Conservation (phyloP, 163 green algal genomes). For the Botryococcus braunii region DNA sequence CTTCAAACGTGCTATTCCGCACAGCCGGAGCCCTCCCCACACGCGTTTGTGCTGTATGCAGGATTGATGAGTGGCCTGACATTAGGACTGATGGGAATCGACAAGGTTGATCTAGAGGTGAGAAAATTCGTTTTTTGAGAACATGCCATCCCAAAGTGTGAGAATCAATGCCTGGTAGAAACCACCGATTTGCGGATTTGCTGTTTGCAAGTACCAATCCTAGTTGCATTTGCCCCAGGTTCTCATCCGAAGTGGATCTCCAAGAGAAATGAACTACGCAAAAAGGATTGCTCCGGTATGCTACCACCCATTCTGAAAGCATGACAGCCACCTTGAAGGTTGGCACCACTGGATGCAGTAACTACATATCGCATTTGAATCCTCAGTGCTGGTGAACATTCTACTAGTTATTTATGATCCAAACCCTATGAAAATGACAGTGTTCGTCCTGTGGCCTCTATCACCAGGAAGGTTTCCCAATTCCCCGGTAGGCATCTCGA, state of each 20-base stretch:
- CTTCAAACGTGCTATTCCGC: too few relatives aligned
- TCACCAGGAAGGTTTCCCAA: too few relatives aligned
- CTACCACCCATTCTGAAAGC: not conserved
- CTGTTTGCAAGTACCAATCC: not conserved
- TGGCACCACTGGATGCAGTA: slow-evolving; percentile 14
- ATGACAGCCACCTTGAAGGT: slow-evolving; percentile 18
- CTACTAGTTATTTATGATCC: too few relatives aligned
- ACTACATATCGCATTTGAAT: not conserved
- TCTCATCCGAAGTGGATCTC: slow-evolving; percentile 50
- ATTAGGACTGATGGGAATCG: slow-evolving; percentile 63
- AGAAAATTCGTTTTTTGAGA: not conserved
- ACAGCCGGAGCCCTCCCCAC: too few relatives aligned
- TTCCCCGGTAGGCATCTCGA: too few relatives aligned
- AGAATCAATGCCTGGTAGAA: not conserved
- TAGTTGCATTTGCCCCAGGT: slow-evolving; percentile 39
- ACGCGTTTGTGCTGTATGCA: slow-evolving; percentile 11
- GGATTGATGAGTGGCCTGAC: slow-evolving; percentile 40
- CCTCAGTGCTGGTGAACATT: not conserved
- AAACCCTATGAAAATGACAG: too few relatives aligned
- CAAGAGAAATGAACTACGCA: slow-evolving; percentile 46
- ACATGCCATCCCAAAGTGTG: slow-evolving; percentile 2
- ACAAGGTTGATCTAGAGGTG: slow-evolving; percentile 67
- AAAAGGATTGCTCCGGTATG: slow-evolving; percentile 27
- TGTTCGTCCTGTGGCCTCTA: too few relatives aligned
- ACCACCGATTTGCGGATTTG: not conserved